phyloP scores from a whole-genome alignment of 208 protist genomes.

The Endotrypanum monterogeii region DNA sequence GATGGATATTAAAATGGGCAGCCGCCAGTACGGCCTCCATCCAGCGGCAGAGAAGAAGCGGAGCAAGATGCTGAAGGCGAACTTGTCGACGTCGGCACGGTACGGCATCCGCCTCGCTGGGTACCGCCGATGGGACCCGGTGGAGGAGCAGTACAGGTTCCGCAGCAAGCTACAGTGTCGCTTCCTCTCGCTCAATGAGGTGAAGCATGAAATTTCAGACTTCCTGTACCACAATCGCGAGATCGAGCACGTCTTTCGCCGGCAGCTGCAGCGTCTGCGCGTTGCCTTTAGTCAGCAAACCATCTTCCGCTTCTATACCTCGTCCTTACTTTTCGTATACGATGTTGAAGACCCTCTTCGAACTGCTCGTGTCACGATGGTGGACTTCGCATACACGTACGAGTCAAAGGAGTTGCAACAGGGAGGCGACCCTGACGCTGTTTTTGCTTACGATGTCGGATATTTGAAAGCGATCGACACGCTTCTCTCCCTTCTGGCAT shows the following conservation, averaged over 20 bases:
- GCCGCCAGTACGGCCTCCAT: conserved; percentile 82
- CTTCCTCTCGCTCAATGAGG: conserved; percentile 42
- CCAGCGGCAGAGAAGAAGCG: conserved; percentile 58
- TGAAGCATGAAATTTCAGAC: conserved; percentile 45
- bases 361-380: conserved; percentile 83
- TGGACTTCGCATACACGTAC: conserved; percentile 91
- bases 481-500: conserved; percentile 59
- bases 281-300: conserved; percentile 61
- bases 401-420: conserved; percentile 63
- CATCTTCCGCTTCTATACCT: conserved; percentile 85
- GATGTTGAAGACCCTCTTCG: conserved; percentile 63
- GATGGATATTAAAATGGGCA: conserved; percentile 89
- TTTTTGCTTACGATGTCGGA: conserved; percentile 63
- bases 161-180: conserved; percentile 69
- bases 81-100: conserved; percentile 57
- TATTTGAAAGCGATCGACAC: conserved; percentile 82
- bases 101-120: conserved; percentile 84
- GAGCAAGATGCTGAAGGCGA: conserved; percentile 77
- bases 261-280: conserved; percentile 57
- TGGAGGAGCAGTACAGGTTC: conserved; percentile 44
- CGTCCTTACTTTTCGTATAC: conserved; percentile 88
- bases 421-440: conserved; percentile 61
- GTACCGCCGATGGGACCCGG: conserved; percentile 67
- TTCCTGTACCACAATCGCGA: conserved; percentile 43
- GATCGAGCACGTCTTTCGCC: conserved; percentile 35